Conservation (phyloP, 306 rosid species). For the Biancaea sappan region DNA sequence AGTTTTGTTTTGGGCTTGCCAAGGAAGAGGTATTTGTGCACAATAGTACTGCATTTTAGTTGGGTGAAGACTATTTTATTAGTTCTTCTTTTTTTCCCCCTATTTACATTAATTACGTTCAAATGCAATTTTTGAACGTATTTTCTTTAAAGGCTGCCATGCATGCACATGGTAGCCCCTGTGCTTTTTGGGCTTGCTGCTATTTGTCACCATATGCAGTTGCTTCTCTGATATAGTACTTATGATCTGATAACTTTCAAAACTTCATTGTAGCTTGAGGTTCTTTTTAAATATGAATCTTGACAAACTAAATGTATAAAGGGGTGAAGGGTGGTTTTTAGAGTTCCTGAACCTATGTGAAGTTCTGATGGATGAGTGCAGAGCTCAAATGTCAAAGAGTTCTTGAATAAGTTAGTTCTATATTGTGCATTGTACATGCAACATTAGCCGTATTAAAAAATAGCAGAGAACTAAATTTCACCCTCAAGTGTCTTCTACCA, state of each 20-base stretch:
- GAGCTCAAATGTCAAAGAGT: neutral
- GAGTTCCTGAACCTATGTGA: neutral
- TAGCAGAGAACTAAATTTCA: neutral
- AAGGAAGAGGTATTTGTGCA: no score
- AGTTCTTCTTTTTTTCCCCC: no score
- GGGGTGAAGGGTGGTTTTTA: neutral
- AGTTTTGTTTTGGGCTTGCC: no score
- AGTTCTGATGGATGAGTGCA: neutral
- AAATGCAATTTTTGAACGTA: no score
- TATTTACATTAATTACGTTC: no score
- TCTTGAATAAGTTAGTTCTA: neutral
- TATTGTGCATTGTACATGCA: neutral
- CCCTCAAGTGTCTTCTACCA: neutral
- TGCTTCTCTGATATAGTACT: neutral
- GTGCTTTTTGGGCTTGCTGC: no score
- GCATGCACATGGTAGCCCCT: no score
- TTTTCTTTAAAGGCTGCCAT: no score
- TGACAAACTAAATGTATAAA: neutral
- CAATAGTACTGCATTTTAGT: no score
- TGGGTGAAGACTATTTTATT: no score
- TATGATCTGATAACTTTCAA: neutral
- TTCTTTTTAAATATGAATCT: neutral
- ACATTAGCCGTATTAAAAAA: neutral
- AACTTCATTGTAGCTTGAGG: neutral
- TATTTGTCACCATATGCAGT: no score